These are phyloP conservation scores for Pseudopediastrum boryanum DNA, from an alignment of 139 green algal species.

Conservation along the genomic window DNA sequence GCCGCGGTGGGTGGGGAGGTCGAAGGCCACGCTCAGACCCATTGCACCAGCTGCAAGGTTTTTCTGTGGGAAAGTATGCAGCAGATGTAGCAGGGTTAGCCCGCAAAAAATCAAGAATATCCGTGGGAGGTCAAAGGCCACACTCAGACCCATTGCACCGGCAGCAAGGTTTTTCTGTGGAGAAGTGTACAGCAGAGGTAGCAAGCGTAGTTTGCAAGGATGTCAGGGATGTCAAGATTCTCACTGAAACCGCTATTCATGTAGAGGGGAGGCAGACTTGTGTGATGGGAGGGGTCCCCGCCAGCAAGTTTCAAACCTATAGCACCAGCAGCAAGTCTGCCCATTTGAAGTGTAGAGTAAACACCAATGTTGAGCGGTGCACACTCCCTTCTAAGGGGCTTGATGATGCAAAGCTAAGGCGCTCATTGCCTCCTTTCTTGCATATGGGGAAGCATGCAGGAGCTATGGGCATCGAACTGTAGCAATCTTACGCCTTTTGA, in stretches of 20 bases:
- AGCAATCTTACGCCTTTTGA: too few species aligned
- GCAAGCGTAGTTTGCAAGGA: background rate
- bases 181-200: background rate
- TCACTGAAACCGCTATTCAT: too few species aligned
- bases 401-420: too few species aligned
- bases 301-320: conserved; percentile 75
- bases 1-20: conserved; percentile 75
- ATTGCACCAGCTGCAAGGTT: conserved; percentile 69
- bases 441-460: too few species aligned
- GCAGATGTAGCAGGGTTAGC: background rate
- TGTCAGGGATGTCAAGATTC: conserved; percentile 78
- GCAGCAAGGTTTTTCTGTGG: conserved; percentile 55
- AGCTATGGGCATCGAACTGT: too few species aligned
- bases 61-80: conserved; percentile 23
- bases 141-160: conserved; percentile 70
- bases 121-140: conserved; percentile 80
- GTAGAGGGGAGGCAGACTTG: too few species aligned
- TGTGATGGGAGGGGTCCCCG: too few species aligned
- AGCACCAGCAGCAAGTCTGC: conserved; percentile 67
- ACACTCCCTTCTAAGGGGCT: too few species aligned
- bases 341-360: too few species aligned
- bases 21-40: conserved; percentile 74
- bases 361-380: too few species aligned
- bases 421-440: too few species aligned
- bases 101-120: background rate